Percentiles rank a stretch among this genome's conserved stretches.
Conservation (phyloP, 148 eudicot genomes). For the Cornus kousa region DNA sequence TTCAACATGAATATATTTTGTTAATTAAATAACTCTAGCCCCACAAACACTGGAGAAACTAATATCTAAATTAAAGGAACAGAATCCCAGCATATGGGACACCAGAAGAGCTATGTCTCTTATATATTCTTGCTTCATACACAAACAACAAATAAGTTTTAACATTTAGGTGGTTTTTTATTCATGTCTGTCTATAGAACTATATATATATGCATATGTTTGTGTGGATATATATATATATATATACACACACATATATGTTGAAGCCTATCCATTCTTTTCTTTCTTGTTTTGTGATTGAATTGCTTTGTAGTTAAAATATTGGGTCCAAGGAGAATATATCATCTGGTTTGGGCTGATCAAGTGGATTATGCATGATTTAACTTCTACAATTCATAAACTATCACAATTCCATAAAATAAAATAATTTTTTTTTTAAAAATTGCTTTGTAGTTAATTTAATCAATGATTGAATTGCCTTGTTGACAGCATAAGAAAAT, state of each 20-base stretch:
- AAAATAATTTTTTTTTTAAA: no score
- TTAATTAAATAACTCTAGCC: not conserved
- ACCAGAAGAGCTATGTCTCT: not conserved
- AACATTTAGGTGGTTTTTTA: not conserved
- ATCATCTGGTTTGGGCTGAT: not conserved
- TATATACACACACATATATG: not conserved
- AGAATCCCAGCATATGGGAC: not conserved
- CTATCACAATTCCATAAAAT: not conserved
- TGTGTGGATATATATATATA: not conserved
- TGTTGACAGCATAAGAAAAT: no score
- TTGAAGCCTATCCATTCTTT: not conserved
- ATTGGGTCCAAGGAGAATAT: not conserved
- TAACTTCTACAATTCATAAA: not conserved
- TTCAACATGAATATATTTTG: not conserved
- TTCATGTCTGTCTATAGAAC: not conserved
- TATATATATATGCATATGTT: not conserved
- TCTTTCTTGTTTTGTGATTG: not conserved
- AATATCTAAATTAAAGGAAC: not conserved
- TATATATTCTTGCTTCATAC: constrained; percentile 1
- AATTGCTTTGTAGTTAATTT: no score
- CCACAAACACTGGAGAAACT: not conserved
- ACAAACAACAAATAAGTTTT: constrained; percentile 3
- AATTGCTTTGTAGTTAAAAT: not conserved
- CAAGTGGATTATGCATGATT: constrained; percentile 1
- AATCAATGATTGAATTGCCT: no score